Conservation (phyloP, 106 monocot genomes). For the Platanthera zijinensis region DNA sequence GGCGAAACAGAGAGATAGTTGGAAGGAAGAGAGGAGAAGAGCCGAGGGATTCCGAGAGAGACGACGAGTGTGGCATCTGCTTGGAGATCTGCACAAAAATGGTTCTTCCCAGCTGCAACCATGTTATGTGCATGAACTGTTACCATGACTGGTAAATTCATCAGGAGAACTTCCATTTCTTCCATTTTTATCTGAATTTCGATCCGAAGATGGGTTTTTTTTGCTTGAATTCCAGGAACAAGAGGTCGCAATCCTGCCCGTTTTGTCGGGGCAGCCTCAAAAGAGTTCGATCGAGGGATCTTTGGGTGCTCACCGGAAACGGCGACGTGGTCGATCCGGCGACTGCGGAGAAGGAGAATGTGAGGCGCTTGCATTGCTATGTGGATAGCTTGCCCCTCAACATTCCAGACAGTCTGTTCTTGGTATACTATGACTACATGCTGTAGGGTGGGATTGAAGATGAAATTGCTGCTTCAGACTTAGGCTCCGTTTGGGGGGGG, state of each 20-base stretch:
- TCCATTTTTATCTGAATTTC: not conserved
- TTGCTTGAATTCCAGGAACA: conserved; percentile 46
- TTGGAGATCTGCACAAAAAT: conserved; percentile 86
- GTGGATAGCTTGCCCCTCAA: conserved; percentile 73
- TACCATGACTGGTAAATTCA: conserved; percentile 74
- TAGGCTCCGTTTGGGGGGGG: too few species aligned
- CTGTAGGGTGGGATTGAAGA: conserved; percentile 20
- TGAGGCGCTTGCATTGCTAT: conserved; percentile 56
- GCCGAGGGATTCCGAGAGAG: conserved; percentile 49
- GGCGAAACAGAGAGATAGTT: conserved; percentile 19
- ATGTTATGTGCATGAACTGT: conserved; percentile 97
- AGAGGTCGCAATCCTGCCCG: conserved; percentile 74
- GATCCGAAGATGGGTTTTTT: not conserved
- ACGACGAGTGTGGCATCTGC: conserved; percentile 79
- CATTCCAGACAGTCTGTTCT: conserved; percentile 80
- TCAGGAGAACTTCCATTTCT: not conserved
- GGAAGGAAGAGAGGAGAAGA: conserved; percentile 37
- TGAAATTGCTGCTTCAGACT: not conserved
- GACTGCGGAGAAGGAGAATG: conserved; percentile 64
- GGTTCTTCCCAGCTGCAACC: conserved; percentile 86
- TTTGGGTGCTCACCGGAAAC: conserved; percentile 75
- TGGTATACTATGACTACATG: conserved; percentile 82
- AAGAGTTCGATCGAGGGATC: conserved; percentile 72
- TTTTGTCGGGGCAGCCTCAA: conserved; percentile 89
- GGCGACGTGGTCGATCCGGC: conserved; percentile 57